Percentiles rank a stretch among this genome's conserved stretches.
These are phyloP conservation scores for Parietaria judaica DNA, from an alignment of 306 rosid species.

Conservation along the genomic window DNA sequence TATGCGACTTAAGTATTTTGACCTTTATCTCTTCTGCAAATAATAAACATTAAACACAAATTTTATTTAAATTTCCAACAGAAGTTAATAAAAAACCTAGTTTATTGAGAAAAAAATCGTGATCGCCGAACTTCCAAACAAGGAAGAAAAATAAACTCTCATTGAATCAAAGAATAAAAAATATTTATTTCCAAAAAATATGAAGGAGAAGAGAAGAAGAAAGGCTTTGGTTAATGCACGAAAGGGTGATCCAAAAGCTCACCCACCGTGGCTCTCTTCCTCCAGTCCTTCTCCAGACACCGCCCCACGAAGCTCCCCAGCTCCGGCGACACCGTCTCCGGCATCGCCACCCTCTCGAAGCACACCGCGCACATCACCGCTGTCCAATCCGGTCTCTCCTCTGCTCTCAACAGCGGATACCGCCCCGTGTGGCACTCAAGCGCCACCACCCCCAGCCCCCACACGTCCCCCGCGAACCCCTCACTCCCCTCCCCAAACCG, in stretches of 20 bases:
- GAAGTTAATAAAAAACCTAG: no score
- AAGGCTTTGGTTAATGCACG: slow-evolving; percentile 16
- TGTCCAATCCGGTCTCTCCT: slow-evolving; percentile 48
- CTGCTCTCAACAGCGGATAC: slow-evolving; percentile 42
- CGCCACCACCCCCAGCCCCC: slow-evolving; percentile 57
- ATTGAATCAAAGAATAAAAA: background rate
- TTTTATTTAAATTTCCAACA: no score
- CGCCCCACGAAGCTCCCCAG: slow-evolving; percentile 37
- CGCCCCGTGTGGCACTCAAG: slow-evolving; percentile 45
- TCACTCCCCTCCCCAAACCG: slow-evolving; percentile 39
- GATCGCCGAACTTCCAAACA: no score
- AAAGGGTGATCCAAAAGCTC: slow-evolving; percentile 60
- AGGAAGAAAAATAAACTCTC: no score
- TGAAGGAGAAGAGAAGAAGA: background rate
- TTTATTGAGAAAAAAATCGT: no score
- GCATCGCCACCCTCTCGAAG: slow-evolving; percentile 45
- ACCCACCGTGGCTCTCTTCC: slow-evolving; percentile 45
- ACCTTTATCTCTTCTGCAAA: no score
- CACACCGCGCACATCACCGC: slow-evolving; percentile 55
- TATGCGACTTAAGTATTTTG: no score
- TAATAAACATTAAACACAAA: no score
- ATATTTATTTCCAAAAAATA: background rate
- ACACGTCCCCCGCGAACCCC: slow-evolving; percentile 55
- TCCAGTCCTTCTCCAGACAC: slow-evolving; percentile 71
- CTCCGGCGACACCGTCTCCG: slow-evolving; percentile 35